Percentiles rank a stretch among this genome's conserved stretches.
These are phyloP conservation scores for Pseudisothecium myosuroides DNA, from an alignment of 225 moss, liverwort and hornwort genomes.

Conservation along the genomic window DNA sequence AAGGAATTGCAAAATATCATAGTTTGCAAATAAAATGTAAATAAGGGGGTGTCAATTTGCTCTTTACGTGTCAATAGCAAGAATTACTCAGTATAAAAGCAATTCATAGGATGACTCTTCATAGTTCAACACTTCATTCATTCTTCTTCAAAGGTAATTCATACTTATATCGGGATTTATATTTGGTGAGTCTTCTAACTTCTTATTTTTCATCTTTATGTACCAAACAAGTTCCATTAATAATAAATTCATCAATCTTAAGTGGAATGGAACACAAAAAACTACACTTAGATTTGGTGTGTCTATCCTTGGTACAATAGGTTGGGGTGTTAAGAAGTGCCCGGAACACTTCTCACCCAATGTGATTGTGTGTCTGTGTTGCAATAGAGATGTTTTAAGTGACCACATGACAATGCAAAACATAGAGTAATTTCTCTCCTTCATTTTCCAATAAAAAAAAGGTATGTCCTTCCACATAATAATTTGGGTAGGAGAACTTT, in stretches of 20 bases:
- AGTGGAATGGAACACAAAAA: neutral
- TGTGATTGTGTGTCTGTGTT: fast-evolving
- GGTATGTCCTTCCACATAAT: neutral
- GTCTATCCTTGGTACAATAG: fast-evolving
- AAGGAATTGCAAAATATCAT: fast-evolving
- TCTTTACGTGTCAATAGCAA: fast-evolving
- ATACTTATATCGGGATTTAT: neutral
- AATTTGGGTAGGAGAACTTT: neutral
- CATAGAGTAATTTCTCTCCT: neutral
- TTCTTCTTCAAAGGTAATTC: neutral
- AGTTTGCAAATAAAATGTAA: neutral
- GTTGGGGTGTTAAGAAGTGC: neutral
- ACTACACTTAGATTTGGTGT: neutral
- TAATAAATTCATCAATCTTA: neutral
- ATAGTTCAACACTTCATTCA: fast-evolving
- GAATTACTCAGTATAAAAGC: neutral
- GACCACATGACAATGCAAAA: neutral
- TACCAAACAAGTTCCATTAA: neutral
- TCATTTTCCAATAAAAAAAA: neutral
- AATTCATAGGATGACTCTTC: neutral
- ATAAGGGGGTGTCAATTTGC: neutral
- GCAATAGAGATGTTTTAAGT: neutral
- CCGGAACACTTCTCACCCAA: fast-evolving
- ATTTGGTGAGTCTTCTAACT: neutral
- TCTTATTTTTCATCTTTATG: fast-evolving